Percentiles rank a stretch among this genome's conserved stretches.
Conservation (phyloP, 371 early-diverging fungal species). For the Chytridium lagenaria region DNA sequence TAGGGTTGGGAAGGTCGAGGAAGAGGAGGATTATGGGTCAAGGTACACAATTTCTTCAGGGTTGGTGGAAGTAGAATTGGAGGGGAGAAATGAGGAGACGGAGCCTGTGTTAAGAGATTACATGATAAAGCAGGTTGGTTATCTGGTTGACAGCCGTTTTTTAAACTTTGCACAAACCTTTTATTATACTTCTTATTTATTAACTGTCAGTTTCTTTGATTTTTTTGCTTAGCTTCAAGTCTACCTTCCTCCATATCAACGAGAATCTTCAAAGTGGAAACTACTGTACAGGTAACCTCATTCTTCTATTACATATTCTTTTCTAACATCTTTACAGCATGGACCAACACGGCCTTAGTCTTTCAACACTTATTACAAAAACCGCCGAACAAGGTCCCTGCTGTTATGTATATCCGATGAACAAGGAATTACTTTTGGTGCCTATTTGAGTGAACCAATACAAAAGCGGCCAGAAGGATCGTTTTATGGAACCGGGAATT, state of each 20-base stretch:
- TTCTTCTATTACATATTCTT: neutral
- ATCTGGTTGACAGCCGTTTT: neutral
- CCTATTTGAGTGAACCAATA: constrained; percentile 75
- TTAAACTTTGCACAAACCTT: neutral
- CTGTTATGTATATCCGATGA: constrained; percentile 37
- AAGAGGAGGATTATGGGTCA: neutral
- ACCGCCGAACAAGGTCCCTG: constrained; percentile 31
- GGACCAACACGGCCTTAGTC: constrained; percentile 89
- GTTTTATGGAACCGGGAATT: constrained; percentile 89
- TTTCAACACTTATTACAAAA: constrained; percentile 71
- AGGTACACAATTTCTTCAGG: neutral
- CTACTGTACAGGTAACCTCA: constrained; percentile 44
- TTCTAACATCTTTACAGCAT: constrained; percentile 66
- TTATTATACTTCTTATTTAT: neutral
- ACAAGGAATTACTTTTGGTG: constrained; percentile 73
- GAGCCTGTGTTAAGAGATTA: neutral
- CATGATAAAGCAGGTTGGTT: constrained; percentile 13
- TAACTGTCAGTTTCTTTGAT: neutral
- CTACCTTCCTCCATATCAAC: constrained; percentile 67
- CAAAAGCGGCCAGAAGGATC: constrained; percentile 55
- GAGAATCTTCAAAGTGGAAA: constrained; percentile 71
- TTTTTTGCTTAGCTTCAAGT: constrained; percentile 37
- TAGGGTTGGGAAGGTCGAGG: neutral
- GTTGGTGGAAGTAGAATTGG: constrained; percentile 12
- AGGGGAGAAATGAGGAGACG: constrained; percentile 15